These are phyloP conservation scores for Phytophthora palmivora DNA, from an alignment of 352 stramenopile species.

Conservation along the genomic window DNA sequence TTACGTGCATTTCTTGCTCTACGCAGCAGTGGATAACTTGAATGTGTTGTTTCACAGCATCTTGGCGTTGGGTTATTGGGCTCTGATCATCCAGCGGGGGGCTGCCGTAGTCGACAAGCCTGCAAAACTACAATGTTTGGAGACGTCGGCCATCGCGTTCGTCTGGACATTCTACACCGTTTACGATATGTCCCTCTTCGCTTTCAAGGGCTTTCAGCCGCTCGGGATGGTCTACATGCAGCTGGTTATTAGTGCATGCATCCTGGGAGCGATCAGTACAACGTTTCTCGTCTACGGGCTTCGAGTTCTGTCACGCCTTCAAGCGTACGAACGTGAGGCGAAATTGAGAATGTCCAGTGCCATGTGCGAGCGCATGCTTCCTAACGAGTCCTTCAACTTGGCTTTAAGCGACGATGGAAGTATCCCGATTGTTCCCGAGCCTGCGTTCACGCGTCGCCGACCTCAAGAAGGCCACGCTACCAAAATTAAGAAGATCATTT, in stretches of 20 bases:
- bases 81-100: slow-evolving; percentile 59
- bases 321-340: slow-evolving; percentile 29
- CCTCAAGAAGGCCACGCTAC: slow-evolving; percentile 39
- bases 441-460: slow-evolving; percentile 12
- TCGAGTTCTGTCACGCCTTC: slow-evolving; percentile 35
- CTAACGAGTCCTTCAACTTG: slow-evolving; percentile 52
- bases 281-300: slow-evolving; percentile 44
- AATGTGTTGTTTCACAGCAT: slow-evolving; percentile 34
- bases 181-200: slow-evolving; percentile 41
- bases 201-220: slow-evolving; percentile 45
- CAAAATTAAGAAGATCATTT: slow-evolving; percentile 59
- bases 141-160: slow-evolving; percentile 34
- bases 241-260: slow-evolving; percentile 30
- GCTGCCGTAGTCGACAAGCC: slow-evolving; percentile 35
- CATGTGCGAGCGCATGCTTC: slow-evolving; percentile 45
- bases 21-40: slow-evolving; percentile 1
- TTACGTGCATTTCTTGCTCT: background rate
- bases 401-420: slow-evolving; percentile 30
- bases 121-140: slow-evolving; percentile 32
- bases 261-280: slow-evolving; percentile 41
- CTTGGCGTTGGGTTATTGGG: slow-evolving; percentile 63
- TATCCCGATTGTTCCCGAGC: slow-evolving; percentile 21
- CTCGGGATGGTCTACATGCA: slow-evolving; percentile 40
- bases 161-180: slow-evolving; percentile 54
- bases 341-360: slow-evolving; percentile 34